A percentile compares a stretch with the other conserved stretches of the same genome.
Conservation (phyloP, 2,329 filamentous ascomycete genomes). For the Arthrocladium fulminans region DNA sequence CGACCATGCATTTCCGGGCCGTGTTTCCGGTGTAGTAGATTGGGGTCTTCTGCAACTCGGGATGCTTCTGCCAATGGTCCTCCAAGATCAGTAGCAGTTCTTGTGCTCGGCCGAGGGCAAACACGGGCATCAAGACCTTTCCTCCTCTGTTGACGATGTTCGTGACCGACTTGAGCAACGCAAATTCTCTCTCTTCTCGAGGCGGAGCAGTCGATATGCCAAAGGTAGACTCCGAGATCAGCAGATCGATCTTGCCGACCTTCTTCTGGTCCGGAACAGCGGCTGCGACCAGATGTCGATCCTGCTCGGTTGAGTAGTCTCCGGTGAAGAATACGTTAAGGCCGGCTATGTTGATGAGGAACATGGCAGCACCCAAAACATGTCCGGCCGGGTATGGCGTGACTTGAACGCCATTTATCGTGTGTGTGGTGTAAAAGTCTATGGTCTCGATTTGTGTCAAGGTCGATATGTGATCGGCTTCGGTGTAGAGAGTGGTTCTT, state of each 20-base stretch:
- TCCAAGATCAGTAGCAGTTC: constrained; percentile 90
- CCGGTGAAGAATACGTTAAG: constrained; percentile 96
- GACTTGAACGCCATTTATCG: constrained; percentile 89
- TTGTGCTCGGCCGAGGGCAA: constrained; percentile 86
- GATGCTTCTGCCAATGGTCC: constrained; percentile 89
- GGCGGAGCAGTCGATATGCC: constrained; percentile 91
- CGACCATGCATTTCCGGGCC: constrained; percentile 93
- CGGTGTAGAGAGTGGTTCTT: constrained; percentile 70
- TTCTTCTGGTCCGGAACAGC: constrained; percentile 64
- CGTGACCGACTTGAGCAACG: constrained; percentile 92
- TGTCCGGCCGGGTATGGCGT: constrained; percentile 96
- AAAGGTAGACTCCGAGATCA: constrained; percentile 96
- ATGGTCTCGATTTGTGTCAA: constrained; percentile 94
- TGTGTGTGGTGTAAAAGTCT: constrained; percentile 96
- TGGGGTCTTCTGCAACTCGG: constrained; percentile 78
- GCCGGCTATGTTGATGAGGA: constrained; percentile 91
- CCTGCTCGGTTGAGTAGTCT: constrained; percentile 92
- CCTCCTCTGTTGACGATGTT: constrained; percentile 83
- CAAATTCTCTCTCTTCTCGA: constrained; percentile 79
- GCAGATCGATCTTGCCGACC: constrained; percentile 76
- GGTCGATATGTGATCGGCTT: constrained; percentile 88
- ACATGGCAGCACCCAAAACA: constrained; percentile 98
- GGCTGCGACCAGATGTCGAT: constrained; percentile 89
- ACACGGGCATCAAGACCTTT: constrained; percentile 87
- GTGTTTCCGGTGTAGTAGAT: constrained; percentile 98